Percentiles rank a stretch among this genome's conserved stretches.
Conservation (phyloP, 2,329 filamentous ascomycete species). For the Blumeriella jaapii region DNA sequence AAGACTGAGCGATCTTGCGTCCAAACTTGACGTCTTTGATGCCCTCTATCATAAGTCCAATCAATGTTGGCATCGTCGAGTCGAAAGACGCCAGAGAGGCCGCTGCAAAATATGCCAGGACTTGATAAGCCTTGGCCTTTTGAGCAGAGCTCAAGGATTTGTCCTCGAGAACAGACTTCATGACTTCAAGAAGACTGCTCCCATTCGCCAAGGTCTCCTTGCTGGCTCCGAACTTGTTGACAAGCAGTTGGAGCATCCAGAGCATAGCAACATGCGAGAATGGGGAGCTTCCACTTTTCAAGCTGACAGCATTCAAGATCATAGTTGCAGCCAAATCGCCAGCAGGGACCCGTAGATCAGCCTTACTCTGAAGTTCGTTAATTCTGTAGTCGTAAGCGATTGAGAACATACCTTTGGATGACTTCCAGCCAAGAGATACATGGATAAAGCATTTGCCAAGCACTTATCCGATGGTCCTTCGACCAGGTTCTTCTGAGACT, state of each 20-base stretch:
- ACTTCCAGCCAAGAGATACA: constrained; percentile 20
- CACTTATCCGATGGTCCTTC: constrained; percentile 15
- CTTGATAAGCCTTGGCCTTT: constrained; percentile 16
- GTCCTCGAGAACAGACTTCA: constrained; percentile 10
- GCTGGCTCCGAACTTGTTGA: constrained; percentile 24
- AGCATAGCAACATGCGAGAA: constrained; percentile 17
- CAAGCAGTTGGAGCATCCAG: constrained; percentile 19
- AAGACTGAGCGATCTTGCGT: constrained; percentile 19
- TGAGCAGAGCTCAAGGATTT: constrained; percentile 6
- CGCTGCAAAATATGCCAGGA: constrained; percentile 21
- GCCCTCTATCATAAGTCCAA: constrained; percentile 19
- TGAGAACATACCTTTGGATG: constrained; percentile 16
- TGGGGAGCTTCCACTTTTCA: constrained; percentile 7
- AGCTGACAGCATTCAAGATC: constrained; percentile 16
- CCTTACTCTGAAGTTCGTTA: constrained; percentile 10
- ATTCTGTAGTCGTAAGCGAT: not conserved
- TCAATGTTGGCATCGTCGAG: constrained; percentile 8
- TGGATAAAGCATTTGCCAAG: constrained; percentile 13
- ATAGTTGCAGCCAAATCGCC: constrained; percentile 17
- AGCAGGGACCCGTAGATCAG: constrained; percentile 4
- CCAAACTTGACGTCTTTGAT: constrained; percentile 11
- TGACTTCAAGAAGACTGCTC: constrained; percentile 8
- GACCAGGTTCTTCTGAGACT: constrained; percentile 8
- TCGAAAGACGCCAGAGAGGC: constrained; percentile 21
- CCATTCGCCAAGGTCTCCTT: not conserved